Conservation (phyloP, 345 rosid species). For the Hypericum perforatum region DNA sequence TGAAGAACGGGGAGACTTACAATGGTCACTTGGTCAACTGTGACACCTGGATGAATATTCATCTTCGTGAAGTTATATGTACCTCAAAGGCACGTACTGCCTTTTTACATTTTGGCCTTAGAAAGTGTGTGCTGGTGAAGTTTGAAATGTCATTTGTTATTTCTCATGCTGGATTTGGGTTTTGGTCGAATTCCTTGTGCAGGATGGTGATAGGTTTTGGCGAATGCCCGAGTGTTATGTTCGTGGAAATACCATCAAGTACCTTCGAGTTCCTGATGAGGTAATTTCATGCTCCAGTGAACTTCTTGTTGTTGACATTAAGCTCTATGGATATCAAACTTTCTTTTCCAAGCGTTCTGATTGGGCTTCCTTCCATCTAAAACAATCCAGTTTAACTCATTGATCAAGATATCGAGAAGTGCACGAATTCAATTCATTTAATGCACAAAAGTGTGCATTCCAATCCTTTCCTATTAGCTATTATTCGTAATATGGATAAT, state of each 20-base stretch:
- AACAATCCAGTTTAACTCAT: no score
- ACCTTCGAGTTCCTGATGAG: constrained; percentile 99
- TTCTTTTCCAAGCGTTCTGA: no score
- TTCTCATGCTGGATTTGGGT: not conserved
- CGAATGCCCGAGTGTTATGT: constrained; percentile 99
- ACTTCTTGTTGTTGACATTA: not conserved
- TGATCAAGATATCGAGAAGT: no score
- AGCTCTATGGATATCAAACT: not conserved
- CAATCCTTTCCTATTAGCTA: no score
- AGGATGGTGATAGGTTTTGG: constrained; percentile 99
- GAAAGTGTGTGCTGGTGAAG: not conserved
- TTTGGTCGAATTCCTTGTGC: constrained; percentile 11
- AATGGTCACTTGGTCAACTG: not conserved
- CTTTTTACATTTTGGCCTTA: not conserved
- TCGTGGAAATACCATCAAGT: constrained; percentile 96
- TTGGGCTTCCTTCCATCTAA: no score
- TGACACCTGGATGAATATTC: not conserved
- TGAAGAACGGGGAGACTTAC: not conserved
- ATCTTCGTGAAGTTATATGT: not conserved
- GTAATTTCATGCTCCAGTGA: constrained; percentile 17
- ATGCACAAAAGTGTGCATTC: no score
- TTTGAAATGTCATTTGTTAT: not conserved
- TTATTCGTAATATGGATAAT: no score
- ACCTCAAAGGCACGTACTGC: not conserved
- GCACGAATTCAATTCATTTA: no score